phyloP scores from a whole-genome alignment of 2,329 filamentous ascomycete genomes.

The Pseudofabraea citricarpa region DNA sequence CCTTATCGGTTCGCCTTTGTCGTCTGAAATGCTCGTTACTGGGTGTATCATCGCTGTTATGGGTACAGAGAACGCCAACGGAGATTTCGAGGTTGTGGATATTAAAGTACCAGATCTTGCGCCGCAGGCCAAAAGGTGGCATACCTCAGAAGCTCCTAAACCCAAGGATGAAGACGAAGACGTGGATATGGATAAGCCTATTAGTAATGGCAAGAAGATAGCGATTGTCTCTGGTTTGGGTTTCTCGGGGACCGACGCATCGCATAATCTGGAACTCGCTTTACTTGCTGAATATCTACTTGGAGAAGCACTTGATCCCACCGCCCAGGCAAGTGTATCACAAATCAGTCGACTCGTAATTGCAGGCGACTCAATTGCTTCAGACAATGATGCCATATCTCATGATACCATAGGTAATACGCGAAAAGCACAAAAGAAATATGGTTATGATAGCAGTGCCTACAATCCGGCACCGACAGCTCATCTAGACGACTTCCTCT shows the following conservation, averaged over 20 bases:
- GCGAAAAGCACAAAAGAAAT: constrained; percentile 62
- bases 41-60: constrained; percentile 92
- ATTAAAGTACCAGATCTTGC: constrained; percentile 83
- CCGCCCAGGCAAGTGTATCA: constrained; percentile 53
- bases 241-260: constrained; percentile 69
- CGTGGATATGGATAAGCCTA: constrained; percentile 51
- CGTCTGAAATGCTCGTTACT: constrained; percentile 72
- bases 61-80: constrained; percentile 87
- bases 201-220: constrained; percentile 49
- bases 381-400: constrained; percentile 20
- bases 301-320: constrained; percentile 66
- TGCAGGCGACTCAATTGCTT: constrained; percentile 77
- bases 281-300: constrained; percentile 83
- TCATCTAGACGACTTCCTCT: constrained; percentile 78
- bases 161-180: constrained; percentile 41
- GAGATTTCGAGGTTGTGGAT: constrained; percentile 89
- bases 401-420: constrained; percentile 27
- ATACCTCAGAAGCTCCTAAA: constrained; percentile 49
- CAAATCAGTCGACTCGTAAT: constrained; percentile 83
- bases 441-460: constrained; percentile 84
- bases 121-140: constrained; percentile 77
- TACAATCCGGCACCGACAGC: constrained; percentile 86
- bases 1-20: constrained; percentile 67
- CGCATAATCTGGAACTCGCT: constrained; percentile 69
- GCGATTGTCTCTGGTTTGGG: constrained; percentile 85